Conservation (phyloP, 1,284 basidiomycete species). For the Cryptococcus amylolentus region DNA sequence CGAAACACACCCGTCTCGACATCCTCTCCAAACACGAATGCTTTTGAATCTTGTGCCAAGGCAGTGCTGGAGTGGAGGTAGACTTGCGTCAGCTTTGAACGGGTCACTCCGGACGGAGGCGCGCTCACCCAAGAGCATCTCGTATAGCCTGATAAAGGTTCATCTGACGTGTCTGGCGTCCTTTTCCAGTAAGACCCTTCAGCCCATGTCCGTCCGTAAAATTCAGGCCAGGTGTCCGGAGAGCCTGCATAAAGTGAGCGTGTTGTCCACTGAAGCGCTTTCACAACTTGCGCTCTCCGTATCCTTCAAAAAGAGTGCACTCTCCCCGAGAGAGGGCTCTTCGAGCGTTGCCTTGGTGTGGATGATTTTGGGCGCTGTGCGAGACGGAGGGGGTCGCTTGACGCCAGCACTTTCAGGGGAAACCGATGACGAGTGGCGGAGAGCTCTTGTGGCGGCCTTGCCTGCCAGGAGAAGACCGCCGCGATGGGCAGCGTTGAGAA, state of each 20-base stretch:
- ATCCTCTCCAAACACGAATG: conserved; percentile 90
- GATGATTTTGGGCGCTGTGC: conserved; percentile 2
- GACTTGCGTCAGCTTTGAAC: not conserved
- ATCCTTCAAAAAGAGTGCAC: conserved; percentile 26
- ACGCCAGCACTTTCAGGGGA: too few relatives aligned
- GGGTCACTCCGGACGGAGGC: not conserved
- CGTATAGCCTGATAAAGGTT: conserved; percentile 86
- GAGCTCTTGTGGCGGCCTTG: not conserved
- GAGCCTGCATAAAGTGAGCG: conserved; percentile 46
- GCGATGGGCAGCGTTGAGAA: not conserved
- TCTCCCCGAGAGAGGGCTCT: conserved; percentile 36
- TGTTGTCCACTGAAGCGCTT: not conserved
- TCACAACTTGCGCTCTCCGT: conserved; percentile 24
- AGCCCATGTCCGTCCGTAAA: conserved; percentile 65
- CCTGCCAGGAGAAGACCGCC: not conserved
- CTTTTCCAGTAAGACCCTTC: conserved; percentile 57
- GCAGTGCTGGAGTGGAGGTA: conserved; percentile 58
- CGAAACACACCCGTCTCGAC: conserved; percentile 92
- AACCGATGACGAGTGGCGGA: not conserved
- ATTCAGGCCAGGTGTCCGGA: conserved; percentile 66
- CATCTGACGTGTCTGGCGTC: conserved; percentile 82
- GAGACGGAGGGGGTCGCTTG: not conserved
- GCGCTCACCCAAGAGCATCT: conserved; percentile 70
- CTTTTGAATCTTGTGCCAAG: conserved; percentile 75
- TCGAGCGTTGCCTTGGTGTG: conserved; percentile 8